Evolutionary conservation across 345 rosid species (phyloP), one percentile per base, ranked within the genome.

Genomic region (Corchorus capsularis): DNA sequence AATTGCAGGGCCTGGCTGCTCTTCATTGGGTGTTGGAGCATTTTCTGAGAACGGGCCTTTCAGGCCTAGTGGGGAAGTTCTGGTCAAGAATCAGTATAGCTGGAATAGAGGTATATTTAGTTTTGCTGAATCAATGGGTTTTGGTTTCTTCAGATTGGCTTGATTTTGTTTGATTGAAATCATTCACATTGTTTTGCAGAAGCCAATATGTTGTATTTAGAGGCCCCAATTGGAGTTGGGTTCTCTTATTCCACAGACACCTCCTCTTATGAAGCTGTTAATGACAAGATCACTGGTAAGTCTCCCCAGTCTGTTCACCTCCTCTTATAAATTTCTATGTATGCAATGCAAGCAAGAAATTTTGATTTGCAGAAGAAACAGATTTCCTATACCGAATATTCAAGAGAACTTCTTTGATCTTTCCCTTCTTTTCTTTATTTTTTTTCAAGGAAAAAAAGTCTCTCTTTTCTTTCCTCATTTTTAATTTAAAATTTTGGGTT

Each of bases 21-120:
- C 99, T 74, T 96, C 99, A 59, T 74, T 96, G 63, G 99, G 99
- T 64, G 96, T 93, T 69, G 99, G 99, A 56, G 99, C 98, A 73
- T 96, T 96, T 77, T 91, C 96, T 54, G 99, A 96, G 71, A 92
- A 93, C 66, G 99, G 99, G 8, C 99, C 99, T 5, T 96, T 96
- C 78, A 91, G 99, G 85, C 99, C 99, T 7, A 90, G 89, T 59
- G 97, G 98, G n/a, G 69, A 85, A 47, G 79, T 69, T 22, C 82
- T 96, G 75, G 91, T 91, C 74, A 93, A 83, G 82, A 96, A 96
- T 73, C 86, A 82, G 5, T 89, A 86, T 83, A 93, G 99, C 89
- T 96, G 99, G 99, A 96, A 93, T 72, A 91, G 76, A 89, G 99
- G 99, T 79, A 47, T 16, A 52, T 16, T 6, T 45, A 2, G n/a